phyloP scores from a whole-genome alignment of 2,329 filamentous ascomycete genomes.

The Fusarium succisae region DNA sequence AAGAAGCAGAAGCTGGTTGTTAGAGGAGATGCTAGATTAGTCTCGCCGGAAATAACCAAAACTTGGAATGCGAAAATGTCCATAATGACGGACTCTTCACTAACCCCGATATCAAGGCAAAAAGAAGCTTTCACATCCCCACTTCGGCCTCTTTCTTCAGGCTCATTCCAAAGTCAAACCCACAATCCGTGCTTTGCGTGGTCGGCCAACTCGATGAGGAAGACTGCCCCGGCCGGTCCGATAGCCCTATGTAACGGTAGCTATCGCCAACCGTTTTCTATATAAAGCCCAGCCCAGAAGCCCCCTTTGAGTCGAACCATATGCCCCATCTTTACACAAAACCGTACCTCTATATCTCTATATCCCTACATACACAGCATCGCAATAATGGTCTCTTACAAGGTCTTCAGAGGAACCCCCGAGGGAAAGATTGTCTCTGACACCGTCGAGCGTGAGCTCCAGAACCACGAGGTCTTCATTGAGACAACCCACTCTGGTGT shows the following conservation, averaged over 20 bases:
- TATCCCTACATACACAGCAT: not conserved
- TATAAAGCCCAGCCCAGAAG: slow-evolving; percentile 4
- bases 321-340: not conserved
- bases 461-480: slow-evolving; percentile 32
- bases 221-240: slow-evolving; percentile 3
- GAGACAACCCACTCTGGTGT: slow-evolving; percentile 37
- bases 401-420: slow-evolving; percentile 30
- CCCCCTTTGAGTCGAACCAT: not conserved
- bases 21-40: too few relatives aligned
- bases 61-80: not conserved
- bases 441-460: slow-evolving; percentile 21
- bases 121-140: not conserved
- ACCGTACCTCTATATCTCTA: not conserved
- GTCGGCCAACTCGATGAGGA: slow-evolving; percentile 7
- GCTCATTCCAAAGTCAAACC: not conserved
- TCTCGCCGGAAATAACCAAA: not conserved
- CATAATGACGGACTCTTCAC: not conserved
- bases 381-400: slow-evolving; percentile 25
- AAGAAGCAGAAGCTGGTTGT: not conserved
- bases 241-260: not conserved
- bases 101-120: not conserved
- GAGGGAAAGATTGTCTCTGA: slow-evolving; percentile 33
- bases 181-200: not conserved
- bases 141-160: not conserved
- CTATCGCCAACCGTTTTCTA: not conserved